Conservation (phyloP, 306 rosid species). For the Lagenaria siceraria region DNA sequence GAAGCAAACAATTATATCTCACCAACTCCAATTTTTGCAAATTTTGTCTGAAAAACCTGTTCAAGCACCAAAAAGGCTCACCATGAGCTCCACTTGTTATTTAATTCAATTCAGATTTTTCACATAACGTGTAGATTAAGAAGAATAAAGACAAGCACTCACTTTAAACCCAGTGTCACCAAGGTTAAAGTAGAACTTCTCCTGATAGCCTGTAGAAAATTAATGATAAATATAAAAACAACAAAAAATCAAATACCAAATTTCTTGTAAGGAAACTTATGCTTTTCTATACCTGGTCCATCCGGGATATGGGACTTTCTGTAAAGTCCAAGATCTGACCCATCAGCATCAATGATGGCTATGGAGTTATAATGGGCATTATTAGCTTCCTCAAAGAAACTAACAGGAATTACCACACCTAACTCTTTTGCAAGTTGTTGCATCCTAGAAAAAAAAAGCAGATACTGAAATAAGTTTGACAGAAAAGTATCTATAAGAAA, state of each 20-base stretch:
- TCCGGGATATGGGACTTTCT: slow-evolving; percentile 97
- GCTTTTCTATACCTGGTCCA: slow-evolving; percentile 57
- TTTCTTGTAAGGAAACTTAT: background rate
- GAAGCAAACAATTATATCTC: slow-evolving; percentile 19
- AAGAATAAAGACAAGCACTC: slow-evolving; percentile 12
- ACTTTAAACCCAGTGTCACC: slow-evolving; percentile 99
- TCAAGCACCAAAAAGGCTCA: slow-evolving; percentile 17
- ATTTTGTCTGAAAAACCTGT: slow-evolving; percentile 88
- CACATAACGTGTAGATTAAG: background rate
- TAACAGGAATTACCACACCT: slow-evolving; percentile 76
- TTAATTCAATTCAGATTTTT: slow-evolving; percentile 5
- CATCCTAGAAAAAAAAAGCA: slow-evolving; percentile 49
- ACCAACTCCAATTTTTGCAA: slow-evolving; percentile 89
- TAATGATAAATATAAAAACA: background rate
- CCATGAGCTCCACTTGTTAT: background rate
- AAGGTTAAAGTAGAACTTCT: slow-evolving; percentile 91
- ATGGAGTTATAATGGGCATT: slow-evolving; percentile 89
- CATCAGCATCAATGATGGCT: slow-evolving; percentile 87
- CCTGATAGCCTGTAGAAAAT: slow-evolving; percentile 68
- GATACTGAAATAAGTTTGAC: slow-evolving; percentile 13
- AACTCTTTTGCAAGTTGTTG: slow-evolving; percentile 80
- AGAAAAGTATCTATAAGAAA: background rate
- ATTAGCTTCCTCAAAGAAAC: slow-evolving; percentile 96
- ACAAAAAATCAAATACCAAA: background rate
- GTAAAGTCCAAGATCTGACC: slow-evolving; percentile 87